Conservation (phyloP, 345 rosid species). For the Sonneratia alba region DNA sequence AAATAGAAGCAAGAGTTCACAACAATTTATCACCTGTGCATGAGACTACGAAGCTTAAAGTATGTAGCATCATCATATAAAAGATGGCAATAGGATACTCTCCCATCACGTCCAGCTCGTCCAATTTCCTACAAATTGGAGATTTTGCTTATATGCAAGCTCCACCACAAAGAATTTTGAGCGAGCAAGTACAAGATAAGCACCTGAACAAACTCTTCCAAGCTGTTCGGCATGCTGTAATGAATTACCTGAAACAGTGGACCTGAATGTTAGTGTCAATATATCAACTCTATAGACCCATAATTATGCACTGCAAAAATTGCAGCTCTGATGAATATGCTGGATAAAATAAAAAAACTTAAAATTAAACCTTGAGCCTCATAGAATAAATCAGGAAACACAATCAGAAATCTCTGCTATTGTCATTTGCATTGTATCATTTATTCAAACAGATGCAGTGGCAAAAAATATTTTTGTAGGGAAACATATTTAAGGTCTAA, state of each 20-base stretch:
- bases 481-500: neutral
- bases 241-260: conserved; percentile 63
- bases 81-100: conserved; percentile 77
- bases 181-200: conserved; percentile 10
- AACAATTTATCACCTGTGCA: conserved; percentile 52
- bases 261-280: neutral
- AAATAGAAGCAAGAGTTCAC: neutral
- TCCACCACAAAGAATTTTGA: conserved; percentile 9
- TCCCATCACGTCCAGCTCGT: conserved; percentile 93
- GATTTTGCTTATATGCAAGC: conserved; percentile 12
- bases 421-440: no score
- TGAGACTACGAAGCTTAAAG: conserved; percentile 84
- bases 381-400: neutral
- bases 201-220: conserved; percentile 99
- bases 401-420: no score
- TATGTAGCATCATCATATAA: conserved; percentile 64
- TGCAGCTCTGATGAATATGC: neutral
- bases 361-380: neutral
- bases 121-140: conserved; percentile 61
- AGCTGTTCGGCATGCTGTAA: conserved; percentile 91
- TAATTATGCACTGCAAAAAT: neutral
- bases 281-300: neutral
- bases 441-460: no score
- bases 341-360: neutral
- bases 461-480: neutral